Evolutionary conservation across 2,329 filamentous ascomycete genomes (phyloP), one percentile per base, ranked within the genome.

Genomic region (Ophiostoma triangulosporum): DNA sequence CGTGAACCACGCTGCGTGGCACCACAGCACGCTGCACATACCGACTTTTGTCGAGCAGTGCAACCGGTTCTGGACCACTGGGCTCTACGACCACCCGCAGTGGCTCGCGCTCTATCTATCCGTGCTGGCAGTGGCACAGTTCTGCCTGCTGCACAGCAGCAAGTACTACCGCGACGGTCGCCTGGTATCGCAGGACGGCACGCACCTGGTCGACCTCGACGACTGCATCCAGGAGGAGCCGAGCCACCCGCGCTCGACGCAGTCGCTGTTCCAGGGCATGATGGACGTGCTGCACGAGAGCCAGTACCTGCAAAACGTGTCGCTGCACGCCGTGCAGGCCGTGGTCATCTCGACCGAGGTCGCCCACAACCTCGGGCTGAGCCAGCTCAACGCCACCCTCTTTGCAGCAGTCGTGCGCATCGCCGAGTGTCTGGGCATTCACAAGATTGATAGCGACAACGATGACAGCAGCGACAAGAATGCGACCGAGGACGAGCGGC

Each of bases 41-140:
- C 77, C 77, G 0, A 73, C 71, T 0, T 81, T 81, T 54, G 62
- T 68, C 26, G 66, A 66, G 11, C 73, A 79, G 40, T 81, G 79
- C 59, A 65, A 69, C 20, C 57, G 62, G 6, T 74, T 71, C 60
- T 76, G 73, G 73, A 61, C 66, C 29, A 57, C 54, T 9, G 56
- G 57, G 26, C 26, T 48, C 22, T 59, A 55, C 22, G 57, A 62
- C 55, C 56, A 60, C 51, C 36, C 56, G 27, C 59, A 62, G 27
- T 64, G 63, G 63, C 48, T 62, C 29, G 62, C 62, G 1, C 50
- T 64, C 2, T 64, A 64, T 48, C 55, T 60, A n/a, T 51, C 63
- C 0, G 57, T 64, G 9, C 48, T 62, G 7, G 54, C 58, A 17
- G 56, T 59, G 6, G 31, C 61, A 1, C 43, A 60, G 2, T 63